Evolutionary conservation across 371 early-diverging fungal genomes (phyloP).

Genomic region (Circinella minor): DNA sequence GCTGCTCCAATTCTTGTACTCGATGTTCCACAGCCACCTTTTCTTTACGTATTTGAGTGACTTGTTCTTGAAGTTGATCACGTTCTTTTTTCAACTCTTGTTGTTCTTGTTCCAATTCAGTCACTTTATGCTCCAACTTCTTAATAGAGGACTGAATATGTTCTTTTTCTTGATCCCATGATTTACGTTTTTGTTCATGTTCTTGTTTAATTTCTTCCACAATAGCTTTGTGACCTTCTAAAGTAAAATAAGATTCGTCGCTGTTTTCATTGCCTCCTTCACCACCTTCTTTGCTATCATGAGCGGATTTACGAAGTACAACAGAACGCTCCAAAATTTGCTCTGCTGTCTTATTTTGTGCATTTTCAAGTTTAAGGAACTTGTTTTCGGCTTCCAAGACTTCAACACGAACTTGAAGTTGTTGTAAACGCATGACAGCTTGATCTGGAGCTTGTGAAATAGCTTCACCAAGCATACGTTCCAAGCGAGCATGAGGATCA

Average conservation of each 20-base stretch:
- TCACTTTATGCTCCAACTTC: slow-evolving; percentile 38
- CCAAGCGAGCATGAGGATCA: slow-evolving; percentile 38
- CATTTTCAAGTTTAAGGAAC: slow-evolving; percentile 50
- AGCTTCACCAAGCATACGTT: slow-evolving; percentile 43
- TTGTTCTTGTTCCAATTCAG: slow-evolving; percentile 66
- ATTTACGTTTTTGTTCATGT: slow-evolving; percentile 26
- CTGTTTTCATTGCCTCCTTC: slow-evolving; percentile 7
- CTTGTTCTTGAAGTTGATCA: slow-evolving; percentile 56
- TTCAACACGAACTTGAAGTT: slow-evolving; percentile 53
- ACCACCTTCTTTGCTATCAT: slow-evolving; percentile 16
- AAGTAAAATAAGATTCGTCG: slow-evolving; percentile 20
- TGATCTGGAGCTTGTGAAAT: slow-evolving; percentile 47
- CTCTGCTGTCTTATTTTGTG: slow-evolving; percentile 44
- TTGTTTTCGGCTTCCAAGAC: slow-evolving; percentile 61
- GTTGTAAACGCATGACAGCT: slow-evolving; percentile 52
- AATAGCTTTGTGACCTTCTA: slow-evolving; percentile 47
- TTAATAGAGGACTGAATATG: slow-evolving; percentile 26
- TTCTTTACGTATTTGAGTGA: slow-evolving; percentile 64
- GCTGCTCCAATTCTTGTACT: slow-evolving; percentile 50
- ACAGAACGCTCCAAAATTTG: slow-evolving; percentile 43
- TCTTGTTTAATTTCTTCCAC: slow-evolving; percentile 42
- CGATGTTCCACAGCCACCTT: slow-evolving; percentile 42
- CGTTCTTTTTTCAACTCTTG: slow-evolving; percentile 61
- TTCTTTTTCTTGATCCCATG: slow-evolving; percentile 26
- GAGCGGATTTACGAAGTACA: slow-evolving; percentile 30